Evolutionary conservation across 2,329 filamentous ascomycete species (phyloP), one percentile per base, ranked within the genome.

Genomic region (Tolypocladium tundrense): DNA sequence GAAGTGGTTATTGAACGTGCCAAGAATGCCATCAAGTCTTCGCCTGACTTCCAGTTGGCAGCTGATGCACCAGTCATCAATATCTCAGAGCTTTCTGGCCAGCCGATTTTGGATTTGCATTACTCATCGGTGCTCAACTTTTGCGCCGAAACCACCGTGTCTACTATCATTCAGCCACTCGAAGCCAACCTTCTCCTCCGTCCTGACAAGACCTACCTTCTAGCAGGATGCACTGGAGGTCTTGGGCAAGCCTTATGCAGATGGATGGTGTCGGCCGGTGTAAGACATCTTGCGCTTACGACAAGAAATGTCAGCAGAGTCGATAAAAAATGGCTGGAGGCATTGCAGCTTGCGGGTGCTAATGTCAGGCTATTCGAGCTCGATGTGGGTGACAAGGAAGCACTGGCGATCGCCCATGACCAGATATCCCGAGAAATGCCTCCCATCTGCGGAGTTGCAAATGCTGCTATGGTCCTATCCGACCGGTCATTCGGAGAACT

Each of bases 391-490:
- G 51, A 62, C 48, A 54, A 54, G n/a, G 45, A 60, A 8, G 42
- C 55, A 4, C 14, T 63, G 4, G 9, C 13, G 9, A 14, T 11
- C 1, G 58, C 63, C 31, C 53, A 63, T 24, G 51, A 58, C 4
- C 35, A 57, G 0, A 65, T 72, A 7, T 52, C n/a, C 2, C 40
- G 31, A 10, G 63, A 61, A 0, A 62, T 69, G 58, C 72, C 72
- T 0, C 67, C 69, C 0, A 70, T 80, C 35, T 69, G 62, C 0
- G 78, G 78, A 19, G 73, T 79, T 0, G 69, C 67, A 1, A 69
- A 79, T 42, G 77, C 69, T 0, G 76, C 77, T 8, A 74, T 79
- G 73, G 70, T 79, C 3, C 66, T 80, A 0, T 58, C 64, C 2
- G 76, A 79, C 58, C 58, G 24, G 37, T 57, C 65, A 1, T 67